Base-by-base conservation (phyloP, 1,284 basidiomycete species). In the Ceratobasidium sp. region DNA sequence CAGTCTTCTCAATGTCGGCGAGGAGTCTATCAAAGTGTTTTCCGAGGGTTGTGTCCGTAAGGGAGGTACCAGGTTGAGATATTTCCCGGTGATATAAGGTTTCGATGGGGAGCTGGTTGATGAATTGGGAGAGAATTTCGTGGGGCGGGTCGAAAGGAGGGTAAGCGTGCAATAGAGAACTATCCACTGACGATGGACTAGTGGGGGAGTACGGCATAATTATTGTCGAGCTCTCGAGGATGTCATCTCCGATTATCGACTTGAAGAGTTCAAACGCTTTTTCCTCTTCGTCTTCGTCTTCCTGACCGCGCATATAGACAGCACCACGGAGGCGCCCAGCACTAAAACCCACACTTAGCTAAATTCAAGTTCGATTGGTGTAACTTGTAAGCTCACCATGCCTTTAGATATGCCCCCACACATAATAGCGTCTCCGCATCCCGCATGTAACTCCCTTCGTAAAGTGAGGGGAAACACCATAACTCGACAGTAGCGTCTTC, bases 381-480 rank as follows among this genome's bases (percentile, higher is more conserved):
- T 38, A 67, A 12, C 2, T 12, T 5, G 40, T 48, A 7, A 20
- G n/a, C 65, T 23, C 65, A 67, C 65, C 65, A 67, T 26, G 44
- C 65, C 42, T 67, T 67, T 12, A 67, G 23, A 26, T 67, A 44
- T 1, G 42, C 65, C 7, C 42, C 46, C 15, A 48, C 65, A 20
- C 65, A 67, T 26, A 67, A 26, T 2, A 67, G 10, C 6, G 65
- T 44, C 26, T 67, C 65, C 7, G 65, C 33, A 46, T 50, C 46
- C 7, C 23, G n/a, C 23, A 67, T 38, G 42, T 44, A 67, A 17
- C 15, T 48, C 13, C 65, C 65, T 28, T 67, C 65, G 28, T 48
- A 50, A 20, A 67, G 28, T 1, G 65, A 50, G 15, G 65, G 65
- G 46, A 67, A 67, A 10, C 50, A 17, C 65, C 65, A 67, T 23